Percentiles rank a stretch among this genome's conserved stretches.
phyloP scores from a whole-genome alignment of 257 asterid species.

The Coffea eugenioides region DNA sequence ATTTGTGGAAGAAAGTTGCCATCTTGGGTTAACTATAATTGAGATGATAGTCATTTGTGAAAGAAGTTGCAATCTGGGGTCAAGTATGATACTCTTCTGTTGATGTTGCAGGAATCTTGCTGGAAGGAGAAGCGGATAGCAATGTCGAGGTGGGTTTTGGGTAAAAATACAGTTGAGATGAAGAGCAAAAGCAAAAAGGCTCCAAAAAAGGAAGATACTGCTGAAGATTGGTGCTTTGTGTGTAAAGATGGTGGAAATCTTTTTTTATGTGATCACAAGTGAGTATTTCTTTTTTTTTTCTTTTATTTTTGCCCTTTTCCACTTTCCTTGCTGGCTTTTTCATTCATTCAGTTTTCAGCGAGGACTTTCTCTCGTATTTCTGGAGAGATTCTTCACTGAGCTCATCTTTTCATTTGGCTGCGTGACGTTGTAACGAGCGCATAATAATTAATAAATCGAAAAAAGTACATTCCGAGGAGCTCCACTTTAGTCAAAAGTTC shows the following conservation, averaged over 20 bases:
- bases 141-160: not conserved
- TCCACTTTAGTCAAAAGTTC: not conserved
- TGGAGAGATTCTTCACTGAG: not conserved
- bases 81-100: not conserved
- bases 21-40: not conserved
- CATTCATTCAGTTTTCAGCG: not conserved
- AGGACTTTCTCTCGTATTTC: not conserved
- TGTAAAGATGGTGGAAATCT: conserved; percentile 86
- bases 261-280: conserved; percentile 67
- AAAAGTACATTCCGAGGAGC: not conserved
- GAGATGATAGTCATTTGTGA: too few relatives aligned
- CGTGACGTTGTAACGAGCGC: not conserved
- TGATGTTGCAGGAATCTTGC: conserved; percentile 1
- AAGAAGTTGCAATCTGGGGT: not conserved
- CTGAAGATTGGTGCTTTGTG: conserved; percentile 75
- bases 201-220: conserved; percentile 39
- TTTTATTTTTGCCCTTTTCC: not conserved
- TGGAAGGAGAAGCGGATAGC: not conserved
- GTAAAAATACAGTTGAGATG: conserved; percentile 24
- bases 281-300: not conserved
- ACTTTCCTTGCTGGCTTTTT: not conserved
- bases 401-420: not conserved
- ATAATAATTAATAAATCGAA: not conserved
- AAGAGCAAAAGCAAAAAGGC: conserved; percentile 32
- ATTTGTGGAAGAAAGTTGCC: not conserved